Conservation (phyloP, 2,329 filamentous ascomycete species). For the Fusarium phyllophilum region DNA sequence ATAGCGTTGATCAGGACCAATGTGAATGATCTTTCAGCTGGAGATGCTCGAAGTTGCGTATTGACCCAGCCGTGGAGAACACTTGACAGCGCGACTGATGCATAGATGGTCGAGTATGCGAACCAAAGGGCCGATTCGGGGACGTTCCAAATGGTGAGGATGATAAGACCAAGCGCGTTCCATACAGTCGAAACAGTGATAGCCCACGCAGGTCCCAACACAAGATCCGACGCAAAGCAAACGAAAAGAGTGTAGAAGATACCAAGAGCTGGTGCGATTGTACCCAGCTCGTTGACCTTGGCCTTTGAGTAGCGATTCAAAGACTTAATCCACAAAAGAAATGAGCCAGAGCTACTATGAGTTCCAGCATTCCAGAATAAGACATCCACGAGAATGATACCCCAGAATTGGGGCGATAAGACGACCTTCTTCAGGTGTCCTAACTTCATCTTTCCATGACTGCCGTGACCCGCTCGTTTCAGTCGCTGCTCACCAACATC, state of each 20-base stretch:
- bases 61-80: constrained; percentile 68
- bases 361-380: constrained; percentile 67
- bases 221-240: constrained; percentile 64
- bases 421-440: constrained; percentile 48
- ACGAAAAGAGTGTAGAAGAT: constrained; percentile 66
- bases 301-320: constrained; percentile 58
- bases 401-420: constrained; percentile 59
- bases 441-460: constrained; percentile 50
- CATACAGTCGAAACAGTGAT: constrained; percentile 62
- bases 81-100: constrained; percentile 62
- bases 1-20: constrained; percentile 63
- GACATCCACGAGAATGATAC: constrained; percentile 60
- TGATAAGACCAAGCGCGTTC: constrained; percentile 64
- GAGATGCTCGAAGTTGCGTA: constrained; percentile 56
- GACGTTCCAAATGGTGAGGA: constrained; percentile 65
- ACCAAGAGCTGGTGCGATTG: constrained; percentile 63
- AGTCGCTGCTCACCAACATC: constrained; percentile 57
- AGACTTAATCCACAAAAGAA: constrained; percentile 68
- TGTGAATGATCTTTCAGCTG: constrained; percentile 59
- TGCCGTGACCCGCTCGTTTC: constrained; percentile 54
- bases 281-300: constrained; percentile 61
- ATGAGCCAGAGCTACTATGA: constrained; percentile 59
- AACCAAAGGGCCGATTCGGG: constrained; percentile 53
- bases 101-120: constrained; percentile 58
- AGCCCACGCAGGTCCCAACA: constrained; percentile 63